Evolutionary conservation across 257 asterid species (phyloP).

Genomic region (Anisodus acutangulus): DNA sequence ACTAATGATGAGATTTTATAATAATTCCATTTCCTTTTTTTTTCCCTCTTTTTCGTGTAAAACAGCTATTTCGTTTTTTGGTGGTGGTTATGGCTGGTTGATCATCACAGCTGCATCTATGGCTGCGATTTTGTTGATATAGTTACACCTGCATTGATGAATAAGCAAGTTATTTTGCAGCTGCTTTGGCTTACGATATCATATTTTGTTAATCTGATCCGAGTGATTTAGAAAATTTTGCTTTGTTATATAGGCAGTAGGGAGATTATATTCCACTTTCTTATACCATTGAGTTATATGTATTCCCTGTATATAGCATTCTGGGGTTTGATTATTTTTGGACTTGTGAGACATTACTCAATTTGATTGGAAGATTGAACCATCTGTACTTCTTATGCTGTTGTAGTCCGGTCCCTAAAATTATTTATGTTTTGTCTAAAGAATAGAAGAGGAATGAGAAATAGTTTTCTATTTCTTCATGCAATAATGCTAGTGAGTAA

Average conservation of each 20-base stretch:
- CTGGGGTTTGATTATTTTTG: not conserved
- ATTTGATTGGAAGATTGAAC: not conserved
- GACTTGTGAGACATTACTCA: not conserved
- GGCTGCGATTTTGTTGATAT: conserved; percentile 39
- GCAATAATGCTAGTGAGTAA: not conserved
- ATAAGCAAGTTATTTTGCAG: conserved; percentile 28
- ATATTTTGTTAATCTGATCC: not conserved
- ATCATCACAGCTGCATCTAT: conserved; percentile 41
- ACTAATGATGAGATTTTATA: not conserved
- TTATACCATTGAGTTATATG: conserved; percentile 4
- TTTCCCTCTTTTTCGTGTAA: not conserved
- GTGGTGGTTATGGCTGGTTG: conserved; percentile 44
- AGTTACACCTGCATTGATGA: conserved; percentile 17
- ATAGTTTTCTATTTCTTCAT: not conserved
- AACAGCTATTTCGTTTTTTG: conserved; percentile 39
- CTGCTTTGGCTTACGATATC: not conserved
- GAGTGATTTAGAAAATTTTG: not conserved
- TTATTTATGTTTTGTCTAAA: not conserved
- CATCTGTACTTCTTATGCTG: not conserved
- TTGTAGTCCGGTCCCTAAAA: not conserved
- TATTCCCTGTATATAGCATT: not conserved
- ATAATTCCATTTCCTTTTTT: not conserved
- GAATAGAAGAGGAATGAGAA: not conserved
- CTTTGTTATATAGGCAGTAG: not conserved
- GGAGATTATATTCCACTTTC: conserved; percentile 5